phyloP scores from a whole-genome alignment of 148 eudicot species.

The Arctostaphylos glauca region DNA sequence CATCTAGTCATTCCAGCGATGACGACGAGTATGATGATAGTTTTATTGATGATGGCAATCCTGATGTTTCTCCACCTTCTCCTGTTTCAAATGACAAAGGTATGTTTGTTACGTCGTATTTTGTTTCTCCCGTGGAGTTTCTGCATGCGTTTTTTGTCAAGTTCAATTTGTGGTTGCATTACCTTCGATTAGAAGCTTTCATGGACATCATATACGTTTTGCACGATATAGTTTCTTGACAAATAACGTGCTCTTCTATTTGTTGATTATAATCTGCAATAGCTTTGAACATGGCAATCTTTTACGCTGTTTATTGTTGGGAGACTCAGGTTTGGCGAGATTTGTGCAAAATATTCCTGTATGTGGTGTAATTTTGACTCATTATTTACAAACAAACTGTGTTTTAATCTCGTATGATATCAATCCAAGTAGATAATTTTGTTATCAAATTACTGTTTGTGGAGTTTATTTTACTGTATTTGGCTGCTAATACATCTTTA shows the following conservation, averaged over 20 bases:
- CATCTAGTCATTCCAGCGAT: constrained; percentile 35
- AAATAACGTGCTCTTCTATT: not conserved
- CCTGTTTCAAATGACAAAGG: constrained; percentile 47
- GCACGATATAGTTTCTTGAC: not conserved
- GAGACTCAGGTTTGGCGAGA: not conserved
- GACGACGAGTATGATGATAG: constrained; percentile 90
- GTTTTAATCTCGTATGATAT: not conserved
- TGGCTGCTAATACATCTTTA: not conserved
- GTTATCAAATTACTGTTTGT: not conserved
- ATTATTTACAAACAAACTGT: not conserved
- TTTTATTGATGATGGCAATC: constrained; percentile 69
- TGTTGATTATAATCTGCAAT: not conserved
- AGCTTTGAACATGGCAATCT: not conserved
- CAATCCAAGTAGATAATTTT: not conserved
- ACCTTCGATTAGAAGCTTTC: not conserved
- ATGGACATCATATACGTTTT: not conserved
- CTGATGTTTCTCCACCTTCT: constrained; percentile 38
- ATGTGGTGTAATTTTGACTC: not conserved
- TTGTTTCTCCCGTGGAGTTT: not conserved
- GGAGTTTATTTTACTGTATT: not conserved
- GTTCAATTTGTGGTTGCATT: not conserved
- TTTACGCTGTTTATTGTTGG: not conserved
- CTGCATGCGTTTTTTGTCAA: not conserved
- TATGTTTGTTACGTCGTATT: constrained; percentile 19
- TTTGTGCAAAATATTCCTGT: not conserved